These are phyloP conservation scores for Aspergillus hortae DNA, from an alignment of 2,329 filamentous ascomycete species.

Conservation along the genomic window DNA sequence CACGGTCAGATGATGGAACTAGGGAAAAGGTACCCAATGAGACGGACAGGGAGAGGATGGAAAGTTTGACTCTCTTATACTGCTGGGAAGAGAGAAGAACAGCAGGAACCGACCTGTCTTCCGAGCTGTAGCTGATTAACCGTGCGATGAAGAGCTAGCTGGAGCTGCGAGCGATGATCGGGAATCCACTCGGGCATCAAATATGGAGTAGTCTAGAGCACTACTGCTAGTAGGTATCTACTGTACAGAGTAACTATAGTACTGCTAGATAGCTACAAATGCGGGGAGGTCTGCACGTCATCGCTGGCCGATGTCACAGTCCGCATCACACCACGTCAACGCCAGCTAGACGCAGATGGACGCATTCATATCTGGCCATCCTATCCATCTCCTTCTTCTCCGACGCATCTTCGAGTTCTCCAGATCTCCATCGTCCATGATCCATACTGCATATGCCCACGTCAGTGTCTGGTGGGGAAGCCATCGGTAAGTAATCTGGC, in stretches of 20 bases:
- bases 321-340: neutral
- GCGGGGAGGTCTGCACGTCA: slow-evolving; percentile 1
- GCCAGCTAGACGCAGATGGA: no score
- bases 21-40: neutral
- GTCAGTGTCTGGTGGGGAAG: neutral
- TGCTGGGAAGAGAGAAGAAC: neutral
- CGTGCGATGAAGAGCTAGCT: neutral
- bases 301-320: neutral
- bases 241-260: no score
- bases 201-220: no score
- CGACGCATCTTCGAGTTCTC: no score
- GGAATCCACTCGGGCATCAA: neutral
- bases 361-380: no score
- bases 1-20: slow-evolving; percentile 1
- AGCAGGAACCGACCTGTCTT: slow-evolving; percentile 3
- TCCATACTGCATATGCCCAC: neutral
- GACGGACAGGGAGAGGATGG: neutral
- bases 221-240: no score
- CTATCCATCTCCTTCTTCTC: no score
- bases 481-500: neutral
- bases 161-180: neutral
- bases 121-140: neutral
- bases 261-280: neutral
- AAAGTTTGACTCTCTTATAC: neutral
- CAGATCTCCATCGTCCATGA: neutral